These are phyloP conservation scores for Nigrospora osmanthi DNA, from an alignment of 2,329 filamentous ascomycete genomes.

Conservation along the genomic window DNA sequence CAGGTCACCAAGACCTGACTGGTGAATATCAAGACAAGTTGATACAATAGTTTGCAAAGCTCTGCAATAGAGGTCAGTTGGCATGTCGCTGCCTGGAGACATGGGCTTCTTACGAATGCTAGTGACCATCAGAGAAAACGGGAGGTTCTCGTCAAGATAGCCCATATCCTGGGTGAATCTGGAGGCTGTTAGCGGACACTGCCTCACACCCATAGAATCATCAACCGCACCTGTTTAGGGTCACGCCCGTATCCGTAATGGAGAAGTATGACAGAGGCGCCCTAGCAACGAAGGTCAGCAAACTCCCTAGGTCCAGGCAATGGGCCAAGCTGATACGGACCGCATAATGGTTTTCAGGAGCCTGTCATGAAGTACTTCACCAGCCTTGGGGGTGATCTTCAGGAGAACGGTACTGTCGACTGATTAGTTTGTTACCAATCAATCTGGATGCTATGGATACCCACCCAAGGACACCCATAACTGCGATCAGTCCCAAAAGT, in stretches of 20 bases:
- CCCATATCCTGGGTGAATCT: slow-evolving; percentile 1
- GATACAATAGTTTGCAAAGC: too few relatives aligned
- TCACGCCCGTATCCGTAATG: neutral
- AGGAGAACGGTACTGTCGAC: neutral
- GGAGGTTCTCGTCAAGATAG: neutral
- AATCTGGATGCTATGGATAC: too few relatives aligned
- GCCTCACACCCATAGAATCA: too few relatives aligned
- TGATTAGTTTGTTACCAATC: too few relatives aligned
- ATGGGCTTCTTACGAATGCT: too few relatives aligned
- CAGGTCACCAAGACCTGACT: too few relatives aligned
- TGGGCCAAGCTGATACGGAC: neutral
- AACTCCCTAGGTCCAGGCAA: neutral
- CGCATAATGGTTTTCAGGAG: slow-evolving; percentile 2
- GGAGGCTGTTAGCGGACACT: neutral
- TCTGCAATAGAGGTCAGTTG: too few relatives aligned
- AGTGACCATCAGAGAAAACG: neutral
- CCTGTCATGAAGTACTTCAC: slow-evolving; percentile 3
- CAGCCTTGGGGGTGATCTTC: slow-evolving; percentile 3
- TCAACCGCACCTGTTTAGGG: neutral
- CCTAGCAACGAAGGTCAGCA: neutral
- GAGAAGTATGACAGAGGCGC: slow-evolving; percentile 1
- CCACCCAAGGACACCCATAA: too few relatives aligned
- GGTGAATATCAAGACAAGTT: too few relatives aligned
- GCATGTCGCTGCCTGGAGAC: too few relatives aligned
- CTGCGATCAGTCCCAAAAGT: too few relatives aligned